These are phyloP conservation scores for Cadophora luteo-olivacea DNA, from an alignment of 2,329 filamentous ascomycete species.

Conservation along the genomic window DNA sequence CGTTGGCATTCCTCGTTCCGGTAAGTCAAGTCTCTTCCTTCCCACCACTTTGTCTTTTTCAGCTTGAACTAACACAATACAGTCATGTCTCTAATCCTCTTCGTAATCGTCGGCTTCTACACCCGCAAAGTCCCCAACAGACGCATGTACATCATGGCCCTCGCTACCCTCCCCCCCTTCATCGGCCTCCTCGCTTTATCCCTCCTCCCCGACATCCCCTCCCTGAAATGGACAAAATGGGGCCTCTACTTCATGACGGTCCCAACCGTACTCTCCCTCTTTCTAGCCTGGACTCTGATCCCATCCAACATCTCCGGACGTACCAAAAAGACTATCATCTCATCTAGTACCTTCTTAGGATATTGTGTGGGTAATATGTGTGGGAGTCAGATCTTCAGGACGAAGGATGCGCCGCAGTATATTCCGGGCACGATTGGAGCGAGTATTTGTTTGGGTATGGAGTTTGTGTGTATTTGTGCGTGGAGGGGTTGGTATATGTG, in stretches of 20 bases:
- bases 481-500: slow-evolving; percentile 35
- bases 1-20: slow-evolving; percentile 49
- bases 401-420: slow-evolving; percentile 62
- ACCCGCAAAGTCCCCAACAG: slow-evolving; percentile 40
- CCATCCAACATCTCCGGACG: slow-evolving; percentile 69
- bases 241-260: slow-evolving; percentile 59
- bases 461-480: slow-evolving; percentile 20
- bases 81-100: slow-evolving; percentile 44
- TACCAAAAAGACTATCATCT: slow-evolving; percentile 68
- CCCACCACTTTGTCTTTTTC: neutral
- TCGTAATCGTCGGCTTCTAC: slow-evolving; percentile 44
- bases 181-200: slow-evolving; percentile 46
- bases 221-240: slow-evolving; percentile 48
- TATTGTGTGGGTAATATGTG: slow-evolving; percentile 69
- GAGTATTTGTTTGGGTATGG: slow-evolving; percentile 23
- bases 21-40: slow-evolving; percentile 43
- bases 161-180: slow-evolving; percentile 43
- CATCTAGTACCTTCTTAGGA: slow-evolving; percentile 67
- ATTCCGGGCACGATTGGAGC: slow-evolving; percentile 38
- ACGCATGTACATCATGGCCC: slow-evolving; percentile 46
- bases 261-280: slow-evolving; percentile 58
- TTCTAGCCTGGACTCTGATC: slow-evolving; percentile 52
- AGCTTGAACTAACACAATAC: neutral
- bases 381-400: slow-evolving; percentile 66
- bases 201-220: slow-evolving; percentile 43